Evolutionary conservation across 140 eudicot species (phyloP), one percentile per base, ranked within the genome.

Genomic region (Cichorium intybus): DNA sequence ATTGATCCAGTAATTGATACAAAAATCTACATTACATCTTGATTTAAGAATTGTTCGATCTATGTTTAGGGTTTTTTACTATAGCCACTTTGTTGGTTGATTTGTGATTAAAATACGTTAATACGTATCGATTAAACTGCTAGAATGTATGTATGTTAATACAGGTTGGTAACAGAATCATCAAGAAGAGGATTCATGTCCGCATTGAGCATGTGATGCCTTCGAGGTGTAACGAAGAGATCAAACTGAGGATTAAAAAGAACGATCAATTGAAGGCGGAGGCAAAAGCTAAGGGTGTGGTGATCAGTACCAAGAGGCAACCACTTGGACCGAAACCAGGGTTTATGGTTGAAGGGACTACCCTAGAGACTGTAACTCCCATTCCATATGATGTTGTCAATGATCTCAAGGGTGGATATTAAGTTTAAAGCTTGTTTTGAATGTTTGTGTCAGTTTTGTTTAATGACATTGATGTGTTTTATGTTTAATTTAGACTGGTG

Each of bases 311-410:
- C n/a, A 86, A 86, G 71, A 77, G 90, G 69, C 90, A 87, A 80
- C 91, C 88, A 16, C 70, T 72, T 22, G 95, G 90, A 10, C 95
- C 95, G 10, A 87, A 87, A 46, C 95, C 95, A 0, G 95, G 95
- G 7, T 87, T 87, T 29, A 78, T 87, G 95, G 95, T 87, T 16
- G 88, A 73, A 73, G 95, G 95, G 9, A 79, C 85, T 1, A 87
- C 91, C 0, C 50, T 87, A 54, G 91, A 87, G 81, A 87, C 95
- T 0, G 95, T 87, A 34, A 87, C 91, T 2, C 95, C 95, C 22
- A 87, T 87, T 56, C 95, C 95, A 0, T 87, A 87, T 67, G 95
- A 87, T 81, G 95, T 87, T 28, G 95, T 87, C 66, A 87, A 84
- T 48, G 91, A 87, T 76, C 88, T 87, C 54, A 87, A 87, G 76